Percentiles rank a stretch among this genome's conserved stretches.
Evolutionary conservation across 768 basidiomycete genomes (phyloP).

Genomic region (Rhodotorula kratochvilovae): DNA sequence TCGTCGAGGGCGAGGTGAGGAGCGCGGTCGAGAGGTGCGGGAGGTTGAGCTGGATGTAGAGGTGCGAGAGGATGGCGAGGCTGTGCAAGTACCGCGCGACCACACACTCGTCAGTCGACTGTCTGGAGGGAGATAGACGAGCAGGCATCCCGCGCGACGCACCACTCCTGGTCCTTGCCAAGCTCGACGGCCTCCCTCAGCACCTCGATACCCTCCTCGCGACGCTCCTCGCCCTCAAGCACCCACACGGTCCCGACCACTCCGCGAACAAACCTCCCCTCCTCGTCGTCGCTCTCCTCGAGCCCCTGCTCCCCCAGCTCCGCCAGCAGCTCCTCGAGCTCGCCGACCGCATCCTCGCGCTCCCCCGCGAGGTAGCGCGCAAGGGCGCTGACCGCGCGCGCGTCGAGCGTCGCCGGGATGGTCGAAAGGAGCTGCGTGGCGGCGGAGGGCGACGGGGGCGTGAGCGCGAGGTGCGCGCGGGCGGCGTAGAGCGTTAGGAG

Average conservation of each 20-base stretch:
- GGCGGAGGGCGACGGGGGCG: conserved; percentile 10
- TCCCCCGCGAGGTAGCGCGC: conserved; percentile 27
- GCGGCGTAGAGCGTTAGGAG: conserved; percentile 37
- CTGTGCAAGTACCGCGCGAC: neutral
- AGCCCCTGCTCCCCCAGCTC: conserved; percentile 35
- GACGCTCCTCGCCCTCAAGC: conserved; percentile 33
- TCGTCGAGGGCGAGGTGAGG: conserved; percentile 22
- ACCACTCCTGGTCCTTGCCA: conserved; percentile 39
- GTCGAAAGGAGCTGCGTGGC: conserved; percentile 23
- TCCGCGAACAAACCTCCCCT: conserved; percentile 24
- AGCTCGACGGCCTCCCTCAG: conserved; percentile 37
- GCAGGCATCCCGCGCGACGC: no score
- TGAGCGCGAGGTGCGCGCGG: conserved; percentile 38
- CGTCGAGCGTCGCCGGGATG: conserved; percentile 28
- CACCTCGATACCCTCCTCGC: conserved; percentile 36
- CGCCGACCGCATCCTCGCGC: conserved; percentile 22
- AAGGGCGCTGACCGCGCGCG: conserved; percentile 29
- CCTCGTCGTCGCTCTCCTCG: conserved; percentile 12
- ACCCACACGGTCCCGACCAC: conserved; percentile 32
- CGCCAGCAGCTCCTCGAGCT: conserved; percentile 33
- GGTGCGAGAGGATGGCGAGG: conserved; percentile 38
- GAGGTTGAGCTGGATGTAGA: conserved; percentile 37
- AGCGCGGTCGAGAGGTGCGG: conserved; percentile 22
- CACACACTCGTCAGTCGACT: neutral
- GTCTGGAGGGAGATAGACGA: no score